Evolutionary conservation across 768 basidiomycete species (phyloP).

Genomic region (Auricularia cornea): DNA sequence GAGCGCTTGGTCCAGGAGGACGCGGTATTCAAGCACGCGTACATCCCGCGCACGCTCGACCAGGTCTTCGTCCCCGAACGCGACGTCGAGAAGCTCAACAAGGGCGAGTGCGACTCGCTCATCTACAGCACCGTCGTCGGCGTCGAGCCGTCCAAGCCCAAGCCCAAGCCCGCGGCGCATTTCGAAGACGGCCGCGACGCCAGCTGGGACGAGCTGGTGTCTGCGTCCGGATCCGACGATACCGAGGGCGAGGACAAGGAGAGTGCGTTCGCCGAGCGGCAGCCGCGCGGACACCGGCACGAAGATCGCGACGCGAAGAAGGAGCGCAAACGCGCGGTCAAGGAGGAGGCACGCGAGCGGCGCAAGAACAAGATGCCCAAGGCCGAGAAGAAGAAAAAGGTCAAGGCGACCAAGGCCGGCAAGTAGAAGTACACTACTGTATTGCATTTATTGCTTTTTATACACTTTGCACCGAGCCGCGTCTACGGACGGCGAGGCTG

Average conservation of each 20-base stretch:
- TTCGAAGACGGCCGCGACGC: not conserved
- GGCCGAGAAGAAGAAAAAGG: conserved; percentile 80
- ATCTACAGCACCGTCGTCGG: conserved; percentile 89
- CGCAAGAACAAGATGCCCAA: conserved; percentile 94
- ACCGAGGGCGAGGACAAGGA: conserved; percentile 28
- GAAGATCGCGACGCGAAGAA: conserved; percentile 90
- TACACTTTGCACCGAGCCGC: too few species aligned
- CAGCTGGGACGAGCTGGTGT: too few species aligned
- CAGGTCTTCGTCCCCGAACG: conserved; percentile 94
- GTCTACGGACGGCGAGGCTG: too few species aligned
- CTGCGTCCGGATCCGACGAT: conserved; percentile 31
- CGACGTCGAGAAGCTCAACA: conserved; percentile 66
- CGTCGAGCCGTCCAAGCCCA: conserved; percentile 38
- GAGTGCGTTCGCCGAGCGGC: conserved; percentile 39
- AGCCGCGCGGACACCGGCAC: conserved; percentile 78
- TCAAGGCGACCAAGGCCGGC: conserved; percentile 39
- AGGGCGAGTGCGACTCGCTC: conserved; percentile 61
- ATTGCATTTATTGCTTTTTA: too few species aligned
- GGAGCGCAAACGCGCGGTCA: conserved; percentile 86
- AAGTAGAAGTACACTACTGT: not conserved
- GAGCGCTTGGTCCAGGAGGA: conserved; percentile 56
- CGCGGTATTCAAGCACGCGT: conserved; percentile 79
- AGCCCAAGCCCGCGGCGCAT: too few species aligned
- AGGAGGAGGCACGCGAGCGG: conserved; percentile 80
- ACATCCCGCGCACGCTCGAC: conserved; percentile 86